Conservation (phyloP, 1,139 yeast genomes). For the Pneumocystis jirovecii region DNA sequence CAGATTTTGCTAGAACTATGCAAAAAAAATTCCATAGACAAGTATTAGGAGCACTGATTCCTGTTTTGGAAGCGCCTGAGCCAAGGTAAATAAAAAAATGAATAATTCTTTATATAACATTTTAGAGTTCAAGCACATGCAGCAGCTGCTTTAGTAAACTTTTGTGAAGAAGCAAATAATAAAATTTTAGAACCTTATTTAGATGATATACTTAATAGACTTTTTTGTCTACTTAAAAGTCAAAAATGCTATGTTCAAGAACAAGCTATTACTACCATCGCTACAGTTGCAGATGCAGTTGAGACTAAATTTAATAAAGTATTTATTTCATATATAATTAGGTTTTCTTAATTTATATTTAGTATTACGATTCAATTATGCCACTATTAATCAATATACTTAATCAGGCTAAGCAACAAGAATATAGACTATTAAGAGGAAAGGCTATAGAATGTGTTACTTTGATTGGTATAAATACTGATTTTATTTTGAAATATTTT, state of each 20-base stretch:
- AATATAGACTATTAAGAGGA: constrained; percentile 68
- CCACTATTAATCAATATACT: constrained; percentile 72
- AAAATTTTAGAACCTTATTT: constrained; percentile 80
- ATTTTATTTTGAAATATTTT: background rate
- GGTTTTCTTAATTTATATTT: background rate
- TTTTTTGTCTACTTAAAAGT: constrained; percentile 61
- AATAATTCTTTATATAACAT: background rate
- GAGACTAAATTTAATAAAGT: constrained; percentile 57
- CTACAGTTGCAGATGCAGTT: constrained; percentile 97
- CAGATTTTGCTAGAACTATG: constrained; percentile 82
- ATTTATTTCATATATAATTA: background rate
- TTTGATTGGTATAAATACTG: constrained; percentile 32
- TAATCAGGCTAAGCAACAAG: constrained; percentile 52
- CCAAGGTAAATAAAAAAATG: background rate
- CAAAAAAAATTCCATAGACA: constrained; percentile 68
- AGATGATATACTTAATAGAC: constrained; percentile 59
- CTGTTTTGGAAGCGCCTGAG: constrained; percentile 27
- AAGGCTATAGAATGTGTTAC: constrained; percentile 94
- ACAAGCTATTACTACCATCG: constrained; percentile 90
- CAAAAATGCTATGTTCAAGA: constrained; percentile 92
- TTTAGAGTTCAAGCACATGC: constrained; percentile 89
- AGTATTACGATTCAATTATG: constrained; percentile 90
- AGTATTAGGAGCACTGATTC: constrained; percentile 75
- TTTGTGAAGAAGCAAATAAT: constrained; percentile 80
- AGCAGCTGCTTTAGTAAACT: constrained; percentile 93